These are phyloP conservation scores for Immersiporthe knoxdaviesiana DNA, from an alignment of 2,329 filamentous ascomycete species.

Conservation along the genomic window DNA sequence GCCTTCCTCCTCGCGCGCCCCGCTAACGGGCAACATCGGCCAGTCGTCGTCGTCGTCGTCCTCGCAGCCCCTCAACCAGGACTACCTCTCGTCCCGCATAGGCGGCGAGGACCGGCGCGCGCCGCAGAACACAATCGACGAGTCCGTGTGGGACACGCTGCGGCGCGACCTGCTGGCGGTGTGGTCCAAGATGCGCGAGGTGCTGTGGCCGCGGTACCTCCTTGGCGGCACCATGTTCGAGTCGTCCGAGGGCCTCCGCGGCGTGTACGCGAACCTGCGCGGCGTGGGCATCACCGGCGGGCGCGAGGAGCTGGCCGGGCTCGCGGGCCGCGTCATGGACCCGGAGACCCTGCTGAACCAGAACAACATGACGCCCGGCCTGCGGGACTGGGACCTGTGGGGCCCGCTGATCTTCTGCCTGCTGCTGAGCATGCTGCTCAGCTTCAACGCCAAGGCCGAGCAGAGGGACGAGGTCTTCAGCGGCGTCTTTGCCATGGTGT, in stretches of 20 bases:
- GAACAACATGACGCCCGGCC: conserved; percentile 81
- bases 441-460: conserved; percentile 74
- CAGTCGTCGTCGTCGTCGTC: conserved; percentile 54
- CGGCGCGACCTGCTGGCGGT: conserved; percentile 88
- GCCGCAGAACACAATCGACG: conserved; percentile 91
- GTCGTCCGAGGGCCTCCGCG: conserved; percentile 55
- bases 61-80: conserved; percentile 65
- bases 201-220: conserved; percentile 93
- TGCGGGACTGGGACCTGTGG: conserved; percentile 98
- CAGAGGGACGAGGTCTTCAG: conserved; percentile 92
- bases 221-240: conserved; percentile 72
- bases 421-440: conserved; percentile 83
- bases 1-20: conserved; percentile 71
- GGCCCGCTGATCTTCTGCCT: conserved; percentile 94
- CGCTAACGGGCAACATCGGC: conserved; percentile 83
- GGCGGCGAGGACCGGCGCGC: conserved; percentile 91
- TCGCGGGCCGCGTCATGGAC: conserved; percentile 66
- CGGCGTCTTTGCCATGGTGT: conserved; percentile 94
- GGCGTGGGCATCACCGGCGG: conserved; percentile 62
- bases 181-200: conserved; percentile 98
- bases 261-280: conserved; percentile 64
- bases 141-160: conserved; percentile 96
- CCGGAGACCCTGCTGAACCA: conserved; percentile 62
- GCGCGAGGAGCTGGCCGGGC: conserved; percentile 62
- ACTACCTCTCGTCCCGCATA: conserved; percentile 86